These are phyloP conservation scores for Brassica incana DNA, from an alignment of 345 rosid genomes.

Conservation along the genomic window DNA sequence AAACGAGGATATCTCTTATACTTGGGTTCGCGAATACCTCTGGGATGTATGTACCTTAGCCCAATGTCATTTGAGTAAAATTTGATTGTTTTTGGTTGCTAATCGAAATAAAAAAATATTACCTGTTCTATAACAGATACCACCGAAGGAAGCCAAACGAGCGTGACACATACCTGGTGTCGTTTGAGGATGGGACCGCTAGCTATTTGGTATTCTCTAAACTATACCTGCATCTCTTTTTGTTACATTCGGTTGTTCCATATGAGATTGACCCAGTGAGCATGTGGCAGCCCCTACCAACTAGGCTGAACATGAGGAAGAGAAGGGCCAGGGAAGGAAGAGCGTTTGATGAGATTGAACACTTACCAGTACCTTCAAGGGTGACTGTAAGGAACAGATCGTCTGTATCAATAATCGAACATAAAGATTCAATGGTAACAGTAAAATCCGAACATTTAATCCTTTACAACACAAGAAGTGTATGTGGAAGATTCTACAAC, in stretches of 20 bases:
- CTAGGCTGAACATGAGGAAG: slow-evolving; percentile 73
- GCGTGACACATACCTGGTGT: slow-evolving; percentile 70
- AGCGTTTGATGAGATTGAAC: slow-evolving; percentile 79
- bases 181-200: slow-evolving; percentile 73
- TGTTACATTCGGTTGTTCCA: slow-evolving; percentile 14
- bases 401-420: slow-evolving; percentile 59
- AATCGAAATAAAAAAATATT: neutral
- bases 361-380: slow-evolving; percentile 77
- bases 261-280: slow-evolving; percentile 27
- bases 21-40: slow-evolving; percentile 89
- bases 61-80: neutral
- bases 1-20: slow-evolving; percentile 71
- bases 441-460: slow-evolving; percentile 8
- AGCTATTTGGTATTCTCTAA: slow-evolving; percentile 66
- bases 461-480: neutral
- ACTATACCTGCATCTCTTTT: neutral
- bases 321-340: slow-evolving; percentile 89
- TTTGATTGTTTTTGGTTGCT: slow-evolving; percentile 13
- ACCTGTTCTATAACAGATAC: slow-evolving; percentile 49
- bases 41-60: slow-evolving; percentile 79
- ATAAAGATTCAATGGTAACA: slow-evolving; percentile 69
- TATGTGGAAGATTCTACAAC: neutral
- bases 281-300: slow-evolving; percentile 82
- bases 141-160: slow-evolving; percentile 70
- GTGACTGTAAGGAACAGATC: slow-evolving; percentile 70